Evolutionary conservation across 2,329 filamentous ascomycete genomes (phyloP).

Genomic region (Aureobasidium subglaciale): DNA sequence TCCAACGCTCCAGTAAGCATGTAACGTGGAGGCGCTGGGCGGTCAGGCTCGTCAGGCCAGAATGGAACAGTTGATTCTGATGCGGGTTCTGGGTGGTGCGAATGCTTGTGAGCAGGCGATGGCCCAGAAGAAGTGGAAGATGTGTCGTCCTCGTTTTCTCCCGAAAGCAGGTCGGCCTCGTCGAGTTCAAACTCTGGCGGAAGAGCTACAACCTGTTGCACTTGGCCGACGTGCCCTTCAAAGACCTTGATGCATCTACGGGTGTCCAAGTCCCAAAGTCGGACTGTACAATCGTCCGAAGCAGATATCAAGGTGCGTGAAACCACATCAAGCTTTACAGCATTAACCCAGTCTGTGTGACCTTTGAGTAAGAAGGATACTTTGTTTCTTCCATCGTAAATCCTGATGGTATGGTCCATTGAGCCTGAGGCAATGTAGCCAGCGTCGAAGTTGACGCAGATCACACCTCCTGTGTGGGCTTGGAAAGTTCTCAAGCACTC

Average conservation of each 20-base stretch:
- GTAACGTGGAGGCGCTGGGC: constrained; percentile 74
- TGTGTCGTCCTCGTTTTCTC: constrained; percentile 47
- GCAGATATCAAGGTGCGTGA: constrained; percentile 85
- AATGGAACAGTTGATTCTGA: constrained; percentile 28
- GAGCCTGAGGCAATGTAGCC: constrained; percentile 83
- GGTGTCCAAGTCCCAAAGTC: constrained; percentile 88
- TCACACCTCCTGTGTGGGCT: constrained; percentile 74
- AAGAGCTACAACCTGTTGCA: constrained; percentile 82
- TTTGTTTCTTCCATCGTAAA: constrained; percentile 86
- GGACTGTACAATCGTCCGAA: constrained; percentile 81
- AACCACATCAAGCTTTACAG: constrained; percentile 75
- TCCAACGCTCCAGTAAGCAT: constrained; percentile 91
- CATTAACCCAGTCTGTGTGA: constrained; percentile 92
- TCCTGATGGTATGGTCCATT: constrained; percentile 79
- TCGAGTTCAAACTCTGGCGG: constrained; percentile 87
- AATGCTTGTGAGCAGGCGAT: constrained; percentile 8
- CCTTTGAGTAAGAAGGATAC: constrained; percentile 73
- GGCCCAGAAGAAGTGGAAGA: constrained; percentile 22
- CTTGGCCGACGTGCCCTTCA: constrained; percentile 86
- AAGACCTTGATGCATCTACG: constrained; percentile 69
- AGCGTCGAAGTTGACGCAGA: constrained; percentile 79
- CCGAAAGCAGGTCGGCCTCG: constrained; percentile 52
- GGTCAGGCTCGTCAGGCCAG: constrained; percentile 55
- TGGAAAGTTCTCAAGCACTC: constrained; percentile 74
- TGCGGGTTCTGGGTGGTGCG: constrained; percentile 14